Base-by-base conservation (phyloP, 495 filamentous ascomycete species). In the Penicillium psychrofluorescens region DNA sequence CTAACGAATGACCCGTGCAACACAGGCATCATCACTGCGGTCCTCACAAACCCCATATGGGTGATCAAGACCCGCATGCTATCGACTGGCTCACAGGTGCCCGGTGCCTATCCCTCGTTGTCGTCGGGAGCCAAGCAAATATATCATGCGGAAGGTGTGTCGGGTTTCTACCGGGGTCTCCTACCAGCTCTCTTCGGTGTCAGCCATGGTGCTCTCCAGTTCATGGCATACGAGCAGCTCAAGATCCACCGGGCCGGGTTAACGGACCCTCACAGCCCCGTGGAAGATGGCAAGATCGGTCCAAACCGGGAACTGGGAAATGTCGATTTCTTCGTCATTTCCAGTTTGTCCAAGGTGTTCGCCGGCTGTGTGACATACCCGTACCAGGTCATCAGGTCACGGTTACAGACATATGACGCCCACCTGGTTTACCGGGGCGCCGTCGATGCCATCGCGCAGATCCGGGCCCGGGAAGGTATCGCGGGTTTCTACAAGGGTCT, bases 31-130 rank as follows among this genome's bases (percentile, higher is more conserved):
- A 54, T 85, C 13, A 91, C 88, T 6, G 84, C 88, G 31, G 59
- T 90, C 22, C 68, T 86, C 48, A 97, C 94, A 38, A 99, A 99
- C 59, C 92, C 92, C 5, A 85, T 99, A 56, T 99, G 92, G 92
- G 92, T 99, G 6, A 78, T 99, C 59, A 97, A 97, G 63, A 99
- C 92, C 3, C 86, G 92, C 40, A 97, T 99, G 91, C 71, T 99
- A 10, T 86, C 89, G 29, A 88, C 83, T 3, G 83, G 90, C 52
- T 75, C 76, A 37, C 64, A 70, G 34, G 72, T 78, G 16, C 83
- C 80, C 1, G 88, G 88, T 41, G 90, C 90, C 6, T 99, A 97
- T 66, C 67, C 76, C n/a, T 81, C 77, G 46, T 82, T 95, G 62
- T 67, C 67, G 40, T 68, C 81, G 41, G 92, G 92, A 38, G 73